Base-by-base conservation (phyloP, 169 alveolate genomes). In the Plasmodium malariae region DNA sequence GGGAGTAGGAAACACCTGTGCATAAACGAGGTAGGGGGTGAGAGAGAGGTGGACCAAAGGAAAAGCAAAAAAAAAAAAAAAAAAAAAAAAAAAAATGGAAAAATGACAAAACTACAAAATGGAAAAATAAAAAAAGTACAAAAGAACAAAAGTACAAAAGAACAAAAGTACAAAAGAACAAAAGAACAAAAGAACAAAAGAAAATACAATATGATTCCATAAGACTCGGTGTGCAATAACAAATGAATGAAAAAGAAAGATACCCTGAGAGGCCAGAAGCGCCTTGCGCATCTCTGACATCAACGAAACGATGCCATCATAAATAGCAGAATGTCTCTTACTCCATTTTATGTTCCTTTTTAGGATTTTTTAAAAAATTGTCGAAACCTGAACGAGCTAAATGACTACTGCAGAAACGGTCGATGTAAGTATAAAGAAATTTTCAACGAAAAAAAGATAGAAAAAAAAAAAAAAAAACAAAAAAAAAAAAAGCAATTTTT, bases 1-100 rank as follows among this genome's bases (percentile, higher is more conserved):
- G 68, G 88, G 60, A 67, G 88, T 43, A 76, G 88, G 14, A 76
- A 76, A 37, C 88, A 76, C 26, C 68, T 76, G 12, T 76, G 88
- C 19, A 68, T 76, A 19, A 76, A 76, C 14, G 88, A 76, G 68
- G 88, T 76, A 12, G n/a, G n/a, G n/a, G n/a, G n/a, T n/a, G n/a
- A n/a, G n/a, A n/a, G n/a, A n/a, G n/a, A n/a, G n/a, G n/a, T 30
- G 74, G 7, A 36, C 40, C 9, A n/a, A 59, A 28, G 30, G 30
- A 28, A 24, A 59, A 24, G 11, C 14, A 19, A 3, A 1, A 36
- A 59, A 28, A 59, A 59, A 40, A 36, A 67, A 17, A 40, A 11
- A n/a, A 21, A 67, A 34, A 3, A 0, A 14, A 36, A 9, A 2
- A 4, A 26, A 34, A 37, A 0, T n/a, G 14, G 54, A 30, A 40